Evolutionary conservation across 2,329 filamentous ascomycete species (phyloP), one percentile per base, ranked within the genome.

Genomic region (Neofusicoccum parvum): DNA sequence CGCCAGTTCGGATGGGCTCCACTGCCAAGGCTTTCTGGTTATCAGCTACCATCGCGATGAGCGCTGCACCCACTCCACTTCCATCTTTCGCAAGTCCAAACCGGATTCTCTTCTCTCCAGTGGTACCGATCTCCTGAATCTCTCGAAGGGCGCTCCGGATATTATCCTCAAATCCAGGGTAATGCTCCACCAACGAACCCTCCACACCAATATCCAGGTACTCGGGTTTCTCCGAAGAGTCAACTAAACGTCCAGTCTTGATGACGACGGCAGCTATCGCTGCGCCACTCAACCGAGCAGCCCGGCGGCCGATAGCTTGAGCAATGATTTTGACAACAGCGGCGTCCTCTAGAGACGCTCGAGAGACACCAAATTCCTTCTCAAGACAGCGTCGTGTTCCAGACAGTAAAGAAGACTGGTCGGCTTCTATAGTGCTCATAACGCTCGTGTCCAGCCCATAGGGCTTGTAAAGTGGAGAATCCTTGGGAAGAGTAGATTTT

Each of bases 11-110:
- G 11, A 20, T 17, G 10, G 32, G 7, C 12, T 34, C n/a, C 3
- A 7, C n/a, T n/a, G 17, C 5, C 10, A 34, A 41, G 51, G 15
- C 27, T 14, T 39, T 54, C 27, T 64, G 49, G 72, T 85, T 82
- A 2, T 91, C 90, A 1, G 94, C 94, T 23, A 97, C 91, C 60
- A 97, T 86, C 60, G 95, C 95, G 79, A 97, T 98, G 71, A 99
- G 81, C 43, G 95, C 95, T 3, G 95, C 95, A 62, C 95, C 95
- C n/a, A 97, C 92, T 69, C 92, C 95, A 69, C 91, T 95, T 54
- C 95, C 95, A 76, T 99, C 95, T 84, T 97, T 97, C 67, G 95
- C 95, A 73, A 98, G 95, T n/a, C 94, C 95, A 73, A 99, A 97
- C 65, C 92, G 86, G 69, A 99, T 91, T 79, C 89, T 91, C 80